phyloP scores from a whole-genome alignment of 1,284 basidiomycete species.

The Laetiporus sulphureus region DNA sequence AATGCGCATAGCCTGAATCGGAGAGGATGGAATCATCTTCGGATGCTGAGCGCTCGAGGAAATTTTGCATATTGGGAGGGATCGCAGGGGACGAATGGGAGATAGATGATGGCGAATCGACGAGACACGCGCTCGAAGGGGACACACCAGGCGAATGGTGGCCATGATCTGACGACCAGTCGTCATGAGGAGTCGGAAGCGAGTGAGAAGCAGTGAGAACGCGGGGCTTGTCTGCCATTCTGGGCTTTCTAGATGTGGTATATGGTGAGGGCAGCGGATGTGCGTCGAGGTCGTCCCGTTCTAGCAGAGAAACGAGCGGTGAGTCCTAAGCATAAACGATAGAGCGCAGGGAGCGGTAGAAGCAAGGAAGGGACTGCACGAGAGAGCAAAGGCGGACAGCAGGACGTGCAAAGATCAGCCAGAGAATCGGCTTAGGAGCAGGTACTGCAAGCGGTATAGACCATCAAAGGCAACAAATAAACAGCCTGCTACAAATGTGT shows the following conservation, averaged over 20 bases:
- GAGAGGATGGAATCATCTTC: conserved; percentile 32
- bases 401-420: conserved; percentile 6
- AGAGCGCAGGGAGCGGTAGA: conserved; percentile 8
- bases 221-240: conserved; percentile 22
- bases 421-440: conserved; percentile 5
- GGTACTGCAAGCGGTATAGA: not conserved
- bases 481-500: conserved; percentile 2
- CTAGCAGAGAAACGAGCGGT: conserved; percentile 13
- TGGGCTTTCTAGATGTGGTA: conserved; percentile 15
- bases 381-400: not conserved
- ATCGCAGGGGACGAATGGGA: conserved; percentile 13
- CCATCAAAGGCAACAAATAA: conserved; percentile 8
- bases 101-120: conserved; percentile 22
- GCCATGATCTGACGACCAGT: conserved; percentile 23
- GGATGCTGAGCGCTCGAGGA: conserved; percentile 18
- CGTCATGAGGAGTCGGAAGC: conserved; percentile 15
- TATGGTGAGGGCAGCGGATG: conserved; percentile 26
- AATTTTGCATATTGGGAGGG: conserved; percentile 15
- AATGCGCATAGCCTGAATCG: conserved; percentile 30
- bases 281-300: conserved; percentile 23
- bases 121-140: conserved; percentile 25
- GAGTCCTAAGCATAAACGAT: conserved; percentile 19
- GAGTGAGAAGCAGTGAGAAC: conserved; percentile 20
- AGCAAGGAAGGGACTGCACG: conserved; percentile 1
- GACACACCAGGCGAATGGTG: conserved; percentile 21